Percentiles rank a stretch among this genome's conserved stretches.
These are phyloP conservation scores for Ottelia alismoides DNA, from an alignment of 106 monocot species.

Conservation along the genomic window DNA sequence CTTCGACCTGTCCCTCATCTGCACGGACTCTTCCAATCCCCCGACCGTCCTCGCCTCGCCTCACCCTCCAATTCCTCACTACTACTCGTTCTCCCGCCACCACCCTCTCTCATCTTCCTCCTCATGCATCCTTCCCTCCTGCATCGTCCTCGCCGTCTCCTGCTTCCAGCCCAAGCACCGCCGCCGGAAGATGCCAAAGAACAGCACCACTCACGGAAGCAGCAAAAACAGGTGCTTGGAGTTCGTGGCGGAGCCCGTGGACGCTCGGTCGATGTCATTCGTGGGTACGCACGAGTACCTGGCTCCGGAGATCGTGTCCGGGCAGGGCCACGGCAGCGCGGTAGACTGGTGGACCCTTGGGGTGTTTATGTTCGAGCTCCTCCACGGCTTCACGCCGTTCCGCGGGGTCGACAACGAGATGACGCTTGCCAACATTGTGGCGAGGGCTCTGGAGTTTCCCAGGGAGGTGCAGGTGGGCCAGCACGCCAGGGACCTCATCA, in stretches of 20 bases:
- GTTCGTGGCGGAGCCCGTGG: conserved; percentile 55
- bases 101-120: too few relatives aligned
- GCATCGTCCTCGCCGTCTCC: too few relatives aligned
- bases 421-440: conserved; percentile 59
- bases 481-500: conserved; percentile 44
- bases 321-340: conserved; percentile 49
- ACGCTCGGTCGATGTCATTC: conserved; percentile 42
- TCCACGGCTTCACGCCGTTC: conserved; percentile 74
- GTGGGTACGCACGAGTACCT: conserved; percentile 92
- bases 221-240: conserved; percentile 20
- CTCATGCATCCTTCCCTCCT: too few relatives aligned
- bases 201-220: neutral
- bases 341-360: conserved; percentile 98
- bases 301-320: conserved; percentile 53
- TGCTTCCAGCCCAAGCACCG: too few relatives aligned
- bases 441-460: conserved; percentile 39
- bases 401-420: conserved; percentile 52
- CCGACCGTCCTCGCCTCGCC: conserved; percentile 31
- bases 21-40: too few relatives aligned
- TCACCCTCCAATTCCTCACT: too few relatives aligned
- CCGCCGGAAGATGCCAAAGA: too few relatives aligned
- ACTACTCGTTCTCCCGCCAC: too few relatives aligned
- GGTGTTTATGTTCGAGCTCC: conserved; percentile 71
- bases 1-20: conserved; percentile 81
- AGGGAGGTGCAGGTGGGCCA: conserved; percentile 1